Conservation (phyloP, 2,329 filamentous ascomycete genomes). For the Hymenoscyphus salicellus region DNA sequence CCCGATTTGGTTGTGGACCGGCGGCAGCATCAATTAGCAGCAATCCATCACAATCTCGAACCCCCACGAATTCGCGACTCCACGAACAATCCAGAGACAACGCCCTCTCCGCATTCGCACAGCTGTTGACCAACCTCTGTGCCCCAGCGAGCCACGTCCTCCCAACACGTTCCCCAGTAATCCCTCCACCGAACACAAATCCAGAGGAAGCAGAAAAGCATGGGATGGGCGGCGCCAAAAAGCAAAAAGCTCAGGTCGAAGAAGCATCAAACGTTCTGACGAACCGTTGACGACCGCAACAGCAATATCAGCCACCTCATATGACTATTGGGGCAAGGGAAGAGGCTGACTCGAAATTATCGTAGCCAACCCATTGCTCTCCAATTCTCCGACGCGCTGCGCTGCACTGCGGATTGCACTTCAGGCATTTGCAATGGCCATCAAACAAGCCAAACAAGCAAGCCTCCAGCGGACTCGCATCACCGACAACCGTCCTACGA, state of each 20-base stretch:
- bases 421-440: neutral
- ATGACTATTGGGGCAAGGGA: conserved; percentile 8
- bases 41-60: neutral
- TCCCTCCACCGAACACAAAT: neutral
- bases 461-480: neutral
- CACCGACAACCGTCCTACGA: neutral
- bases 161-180: neutral
- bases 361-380: neutral
- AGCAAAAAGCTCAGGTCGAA: neutral
- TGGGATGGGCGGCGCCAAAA: neutral
- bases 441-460: neutral
- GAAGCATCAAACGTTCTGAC: conserved; percentile 1
- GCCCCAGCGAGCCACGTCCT: neutral
- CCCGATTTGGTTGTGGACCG: neutral
- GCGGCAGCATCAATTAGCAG: neutral
- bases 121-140: neutral
- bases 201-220: neutral
- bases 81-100: neutral
- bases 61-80: neutral
- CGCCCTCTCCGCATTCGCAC: neutral
- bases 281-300: conserved; percentile 2
- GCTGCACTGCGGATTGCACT: neutral
- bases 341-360: neutral
- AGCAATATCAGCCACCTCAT: conserved; percentile 7
- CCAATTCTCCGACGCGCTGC: conserved; percentile 1